Evolutionary conservation across 2,329 filamentous ascomycete genomes (phyloP), one percentile per base, ranked within the genome.

Genomic region (Rhynchosporium graminicola): DNA sequence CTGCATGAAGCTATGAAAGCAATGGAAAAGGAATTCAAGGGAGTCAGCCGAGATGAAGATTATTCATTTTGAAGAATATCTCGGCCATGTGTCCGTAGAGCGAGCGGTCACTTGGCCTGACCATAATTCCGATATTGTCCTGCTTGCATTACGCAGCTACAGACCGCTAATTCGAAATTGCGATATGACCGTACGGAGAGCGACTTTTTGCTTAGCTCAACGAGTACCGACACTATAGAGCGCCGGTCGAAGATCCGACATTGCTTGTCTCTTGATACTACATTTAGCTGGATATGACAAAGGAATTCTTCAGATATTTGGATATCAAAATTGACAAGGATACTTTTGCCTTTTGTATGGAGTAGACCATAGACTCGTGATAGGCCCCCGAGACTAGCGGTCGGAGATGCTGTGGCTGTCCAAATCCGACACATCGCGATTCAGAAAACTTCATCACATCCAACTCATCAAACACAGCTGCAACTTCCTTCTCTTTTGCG

Each of bases 21-120:
- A 33, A 56, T 2, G 47, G 45, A 33, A 50, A 42, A 46, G 54
- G 51, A 57, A 42, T 62, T 36, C 33, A 36, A 36, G 33, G 33
- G 33, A 36, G 60, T 63, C 63, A 63, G 60, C 54, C 63, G 54
- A 59, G 47, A 8, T 15, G 9, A 33, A n/a, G n/a, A 5, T 6
- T 10, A 36, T 36, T 36, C 33, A 20, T 20, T 36, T 36, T 10
- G 6, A 36, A 6, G 33, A 36, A 36, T 5, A 36, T 36, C 33
- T 36, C 33, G 33, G 33, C 9, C 33, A 36, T 36, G 9, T 36
- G 5, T 36, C 20, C 20, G 20, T 20, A 20, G 20, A 20, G 20
- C 5, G 33, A 36, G 33, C 33, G 33, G 33, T 36, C 1, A 43
- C 10, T 4, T 43, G 15, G 10, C 13, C 40, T n/a, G 15, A 12